Conservation (phyloP, 2,329 filamentous ascomycete species). For the Apiospora sp. region DNA sequence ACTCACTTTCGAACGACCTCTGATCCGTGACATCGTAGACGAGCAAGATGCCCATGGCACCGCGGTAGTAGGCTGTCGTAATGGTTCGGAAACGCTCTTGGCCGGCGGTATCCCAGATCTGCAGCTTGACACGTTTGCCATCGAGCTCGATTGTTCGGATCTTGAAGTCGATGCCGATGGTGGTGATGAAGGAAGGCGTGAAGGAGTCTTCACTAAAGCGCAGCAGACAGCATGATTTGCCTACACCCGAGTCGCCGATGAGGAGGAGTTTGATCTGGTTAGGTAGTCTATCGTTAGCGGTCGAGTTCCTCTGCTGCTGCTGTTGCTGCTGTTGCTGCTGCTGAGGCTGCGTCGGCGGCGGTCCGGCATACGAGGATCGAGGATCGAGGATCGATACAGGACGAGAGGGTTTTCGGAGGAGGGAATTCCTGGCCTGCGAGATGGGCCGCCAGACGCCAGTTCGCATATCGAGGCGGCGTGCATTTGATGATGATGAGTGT, state of each 20-base stretch:
- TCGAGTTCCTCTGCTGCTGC: slow-evolving; percentile 5
- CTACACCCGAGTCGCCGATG: slow-evolving; percentile 95
- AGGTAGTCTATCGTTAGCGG: slow-evolving; percentile 29
- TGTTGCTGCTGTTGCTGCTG: background rate
- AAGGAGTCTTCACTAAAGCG: slow-evolving; percentile 98
- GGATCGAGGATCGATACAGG: background rate
- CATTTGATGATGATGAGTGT: slow-evolving; percentile 13
- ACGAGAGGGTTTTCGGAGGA: slow-evolving; percentile 1
- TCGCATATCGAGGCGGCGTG: slow-evolving; percentile 16
- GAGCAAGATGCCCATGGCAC: slow-evolving; percentile 96
- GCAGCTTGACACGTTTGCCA: slow-evolving; percentile 97
- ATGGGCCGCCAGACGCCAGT: slow-evolving; percentile 17
- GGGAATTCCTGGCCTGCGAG: slow-evolving; percentile 4
- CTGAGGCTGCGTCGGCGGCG: background rate
- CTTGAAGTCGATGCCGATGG: slow-evolving; percentile 99
- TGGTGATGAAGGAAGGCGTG: slow-evolving; percentile 97
- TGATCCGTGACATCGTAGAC: slow-evolving; percentile 99
- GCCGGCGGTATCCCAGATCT: slow-evolving; percentile 99
- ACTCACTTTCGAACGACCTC: slow-evolving; percentile 88
- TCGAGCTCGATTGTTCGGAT: slow-evolving; percentile 99
- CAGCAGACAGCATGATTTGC: slow-evolving; percentile 95
- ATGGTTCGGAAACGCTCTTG: slow-evolving; percentile 99
- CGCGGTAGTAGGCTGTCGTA: slow-evolving; percentile 97
- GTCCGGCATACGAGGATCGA: slow-evolving; percentile 21
- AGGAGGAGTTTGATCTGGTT: slow-evolving; percentile 91